A percentile compares a stretch with the other conserved stretches of the same genome.
Conservation (phyloP, 2,329 filamentous ascomycete genomes). For the Fusarium pininemorale region DNA sequence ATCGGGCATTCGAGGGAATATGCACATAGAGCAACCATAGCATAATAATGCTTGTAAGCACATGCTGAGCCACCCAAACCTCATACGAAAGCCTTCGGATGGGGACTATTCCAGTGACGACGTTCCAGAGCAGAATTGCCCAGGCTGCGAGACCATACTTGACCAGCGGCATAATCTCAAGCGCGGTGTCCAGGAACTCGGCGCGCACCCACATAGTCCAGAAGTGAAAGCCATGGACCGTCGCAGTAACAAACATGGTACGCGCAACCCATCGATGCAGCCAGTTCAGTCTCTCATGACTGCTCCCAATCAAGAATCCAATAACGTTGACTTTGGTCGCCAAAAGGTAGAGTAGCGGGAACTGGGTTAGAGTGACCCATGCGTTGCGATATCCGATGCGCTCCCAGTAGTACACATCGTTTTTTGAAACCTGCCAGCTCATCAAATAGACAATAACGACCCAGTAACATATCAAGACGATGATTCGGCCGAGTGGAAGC, state of each 20-base stretch:
- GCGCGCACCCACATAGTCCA: slow-evolving; percentile 70
- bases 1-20: slow-evolving; percentile 65
- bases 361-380: slow-evolving; percentile 71
- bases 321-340: slow-evolving; percentile 68
- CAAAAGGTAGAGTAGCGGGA: slow-evolving; percentile 71
- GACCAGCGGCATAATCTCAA: slow-evolving; percentile 70
- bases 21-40: slow-evolving; percentile 72
- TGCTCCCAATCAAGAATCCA: slow-evolving; percentile 68
- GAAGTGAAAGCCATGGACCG: slow-evolving; percentile 76
- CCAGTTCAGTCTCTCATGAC: slow-evolving; percentile 78
- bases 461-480: slow-evolving; percentile 67
- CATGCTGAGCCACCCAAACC: slow-evolving; percentile 74
- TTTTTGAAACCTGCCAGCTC: slow-evolving; percentile 56
- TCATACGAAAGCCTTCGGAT: slow-evolving; percentile 74
- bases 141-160: slow-evolving; percentile 75
- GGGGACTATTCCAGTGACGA: slow-evolving; percentile 69
- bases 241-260: slow-evolving; percentile 73
- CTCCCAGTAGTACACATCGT: slow-evolving; percentile 68
- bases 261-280: slow-evolving; percentile 77
- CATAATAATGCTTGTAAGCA: slow-evolving; percentile 68
- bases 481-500: slow-evolving; percentile 64
- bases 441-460: slow-evolving; percentile 67
- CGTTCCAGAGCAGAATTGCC: slow-evolving; percentile 72
- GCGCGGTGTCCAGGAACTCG: slow-evolving; percentile 66
- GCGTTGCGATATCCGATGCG: slow-evolving; percentile 74